Percentiles rank a stretch among this genome's conserved stretches.
Conservation (phyloP, 2,329 filamentous ascomycete genomes). For the Torrubiella hemipterigena region DNA sequence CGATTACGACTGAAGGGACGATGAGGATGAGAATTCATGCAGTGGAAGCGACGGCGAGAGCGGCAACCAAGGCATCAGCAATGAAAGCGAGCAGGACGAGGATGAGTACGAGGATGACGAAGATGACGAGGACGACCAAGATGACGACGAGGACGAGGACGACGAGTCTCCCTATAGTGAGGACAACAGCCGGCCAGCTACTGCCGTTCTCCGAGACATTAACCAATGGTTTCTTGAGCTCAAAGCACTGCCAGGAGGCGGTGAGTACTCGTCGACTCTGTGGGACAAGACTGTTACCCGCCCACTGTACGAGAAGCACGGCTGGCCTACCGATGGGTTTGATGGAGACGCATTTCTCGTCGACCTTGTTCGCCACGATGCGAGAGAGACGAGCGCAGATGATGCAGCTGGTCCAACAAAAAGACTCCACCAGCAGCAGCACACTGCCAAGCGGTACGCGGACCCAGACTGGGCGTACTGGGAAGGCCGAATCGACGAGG, state of each 20-base stretch:
- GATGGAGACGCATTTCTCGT: conserved; percentile 11
- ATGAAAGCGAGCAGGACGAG: neutral
- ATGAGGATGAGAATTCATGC: too few relatives aligned
- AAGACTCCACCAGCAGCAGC: too few relatives aligned
- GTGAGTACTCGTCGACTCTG: conserved; percentile 2
- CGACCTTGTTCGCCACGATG: conserved; percentile 2
- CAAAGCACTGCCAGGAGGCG: conserved; percentile 8
- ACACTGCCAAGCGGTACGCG: too few relatives aligned
- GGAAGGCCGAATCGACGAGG: too few relatives aligned
- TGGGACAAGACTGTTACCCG: conserved; percentile 5
- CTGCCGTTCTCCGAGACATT: conserved; percentile 9
- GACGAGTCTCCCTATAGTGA: conserved; percentile 3
- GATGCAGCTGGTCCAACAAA: too few relatives aligned
- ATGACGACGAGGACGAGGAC: conserved; percentile 11
- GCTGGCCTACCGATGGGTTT: conserved; percentile 11
- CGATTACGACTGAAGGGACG: too few relatives aligned
- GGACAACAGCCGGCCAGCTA: neutral
- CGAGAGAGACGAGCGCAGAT: too few relatives aligned
- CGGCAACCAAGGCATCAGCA: neutral
- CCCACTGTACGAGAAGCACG: conserved; percentile 10
- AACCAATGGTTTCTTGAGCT: conserved; percentile 9
- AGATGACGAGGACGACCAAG: conserved; percentile 5
- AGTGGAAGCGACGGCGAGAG: neutral
- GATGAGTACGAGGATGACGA: conserved; percentile 1
- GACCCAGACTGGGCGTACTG: too few relatives aligned